These are phyloP conservation scores for Martiniozyma abietophila DNA, from an alignment of 805 yeast species.

Conservation along the genomic window DNA sequence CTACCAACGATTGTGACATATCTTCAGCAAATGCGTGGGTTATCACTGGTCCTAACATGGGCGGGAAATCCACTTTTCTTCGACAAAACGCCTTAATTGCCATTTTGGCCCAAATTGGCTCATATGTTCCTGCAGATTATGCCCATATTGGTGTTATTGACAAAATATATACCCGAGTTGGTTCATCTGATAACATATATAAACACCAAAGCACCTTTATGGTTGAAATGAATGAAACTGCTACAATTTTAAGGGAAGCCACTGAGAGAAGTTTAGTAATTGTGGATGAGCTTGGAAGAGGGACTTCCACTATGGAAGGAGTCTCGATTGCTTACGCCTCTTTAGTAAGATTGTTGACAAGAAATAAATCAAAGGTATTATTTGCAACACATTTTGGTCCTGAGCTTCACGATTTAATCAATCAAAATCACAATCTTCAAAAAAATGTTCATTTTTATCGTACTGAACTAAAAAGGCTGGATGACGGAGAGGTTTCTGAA, in stretches of 20 bases:
- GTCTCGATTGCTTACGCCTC: constrained; percentile 78
- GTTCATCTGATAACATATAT: constrained; percentile 75
- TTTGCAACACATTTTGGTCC: constrained; percentile 84
- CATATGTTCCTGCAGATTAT: constrained; percentile 55
- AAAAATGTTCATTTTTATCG: constrained; percentile 20
- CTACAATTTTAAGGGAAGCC: constrained; percentile 56
- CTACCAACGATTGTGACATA: constrained; percentile 34
- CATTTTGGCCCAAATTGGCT: constrained; percentile 66
- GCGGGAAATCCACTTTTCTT: constrained; percentile 71
- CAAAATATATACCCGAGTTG: constrained; percentile 68
- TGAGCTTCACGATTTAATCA: constrained; percentile 37
- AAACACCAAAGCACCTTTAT: constrained; percentile 81
- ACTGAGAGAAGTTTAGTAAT: constrained; percentile 63
- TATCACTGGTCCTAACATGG: constrained; percentile 89
- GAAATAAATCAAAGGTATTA: constrained; percentile 59
- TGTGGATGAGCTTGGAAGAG: constrained; percentile 84
- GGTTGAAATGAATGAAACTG: constrained; percentile 88
- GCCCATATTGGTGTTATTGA: constrained; percentile 70
- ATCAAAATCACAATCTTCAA: constrained; percentile 20
- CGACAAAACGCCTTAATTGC: constrained; percentile 64
- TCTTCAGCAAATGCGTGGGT: constrained; percentile 36
- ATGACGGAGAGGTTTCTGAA: neutral
- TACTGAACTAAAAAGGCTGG: constrained; percentile 16
- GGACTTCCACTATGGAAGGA: constrained; percentile 81
- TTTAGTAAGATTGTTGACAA: constrained; percentile 41